phyloP scores from a whole-genome alignment of 176 grass and related monocot species.

The Saccharum officinarum region DNA sequence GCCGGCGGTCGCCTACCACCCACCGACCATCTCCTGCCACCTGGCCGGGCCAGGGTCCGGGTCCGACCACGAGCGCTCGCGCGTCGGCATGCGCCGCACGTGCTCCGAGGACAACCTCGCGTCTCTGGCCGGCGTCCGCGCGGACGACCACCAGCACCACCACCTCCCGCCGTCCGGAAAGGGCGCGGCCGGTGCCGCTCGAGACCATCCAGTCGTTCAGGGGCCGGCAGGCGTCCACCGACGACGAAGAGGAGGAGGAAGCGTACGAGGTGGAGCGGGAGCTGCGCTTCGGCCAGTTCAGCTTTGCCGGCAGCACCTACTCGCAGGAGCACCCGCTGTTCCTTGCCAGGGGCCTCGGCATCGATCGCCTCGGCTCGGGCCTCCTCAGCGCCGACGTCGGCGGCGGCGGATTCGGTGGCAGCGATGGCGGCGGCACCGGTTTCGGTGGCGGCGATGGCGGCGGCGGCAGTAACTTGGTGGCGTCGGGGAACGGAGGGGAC shows the following conservation, averaged over 20 bases:
- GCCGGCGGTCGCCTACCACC: conserved; percentile 34
- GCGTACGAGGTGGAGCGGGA: conserved; percentile 13
- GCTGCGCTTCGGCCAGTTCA: conserved; percentile 24
- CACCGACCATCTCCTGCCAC: conserved; percentile 43
- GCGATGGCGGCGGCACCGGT: conserved; percentile 9
- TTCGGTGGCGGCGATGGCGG: conserved; percentile 24
- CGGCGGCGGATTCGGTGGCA: background rate
- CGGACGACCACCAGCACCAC: conserved; percentile 14
- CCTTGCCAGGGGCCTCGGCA: conserved; percentile 82
- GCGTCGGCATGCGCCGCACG: conserved; percentile 48
- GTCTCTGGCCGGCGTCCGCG: background rate
- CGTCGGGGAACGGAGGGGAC: conserved; percentile 52
- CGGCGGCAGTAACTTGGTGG: conserved; percentile 8
- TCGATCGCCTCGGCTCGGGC: conserved; percentile 76
- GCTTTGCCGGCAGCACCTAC: conserved; percentile 22
- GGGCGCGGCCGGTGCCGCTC: conserved; percentile 12
- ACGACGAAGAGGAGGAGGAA: conserved; percentile 34
- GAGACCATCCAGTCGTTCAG: conserved; percentile 59
- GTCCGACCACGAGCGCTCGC: conserved; percentile 31
- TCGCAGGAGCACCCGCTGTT: conserved; percentile 62
- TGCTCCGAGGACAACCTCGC: conserved; percentile 67
- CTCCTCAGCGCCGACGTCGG: conserved; percentile 29
- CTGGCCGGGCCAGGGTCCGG: conserved; percentile 3
- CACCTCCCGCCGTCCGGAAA: conserved; percentile 22
- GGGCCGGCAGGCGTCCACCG: background rate